Evolutionary conservation across 202 grass and related monocot genomes (phyloP).

Genomic region (Schoenoplectus tabernaemontani): DNA sequence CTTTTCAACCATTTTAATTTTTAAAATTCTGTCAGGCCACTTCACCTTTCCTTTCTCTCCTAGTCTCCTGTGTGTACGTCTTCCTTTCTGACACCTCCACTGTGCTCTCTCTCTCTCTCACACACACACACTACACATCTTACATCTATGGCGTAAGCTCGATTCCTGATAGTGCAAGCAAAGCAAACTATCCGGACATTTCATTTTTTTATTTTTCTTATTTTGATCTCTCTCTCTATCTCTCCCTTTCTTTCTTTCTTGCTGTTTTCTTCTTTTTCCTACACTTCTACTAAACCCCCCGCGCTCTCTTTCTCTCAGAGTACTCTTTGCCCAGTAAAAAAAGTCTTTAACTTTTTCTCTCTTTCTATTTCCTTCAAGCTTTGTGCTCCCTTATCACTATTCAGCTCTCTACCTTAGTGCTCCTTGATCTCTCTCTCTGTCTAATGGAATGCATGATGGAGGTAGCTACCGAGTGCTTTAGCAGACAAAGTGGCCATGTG

Average conservation of each 20-base stretch:
- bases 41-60: conserved; percentile 28
- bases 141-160: conserved; percentile 44
- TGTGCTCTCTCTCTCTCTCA: conserved; percentile 24
- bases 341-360: conserved; percentile 23
- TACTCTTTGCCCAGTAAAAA: conserved; percentile 25
- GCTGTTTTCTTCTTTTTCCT: conserved; percentile 28
- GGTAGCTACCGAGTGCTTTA: conserved; percentile 18
- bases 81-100: conserved; percentile 54
- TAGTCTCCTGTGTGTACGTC: conserved; percentile 31
- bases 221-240: conserved; percentile 20
- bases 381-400: conserved; percentile 27
- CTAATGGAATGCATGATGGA: conserved; percentile 23
- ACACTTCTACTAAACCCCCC: conserved; percentile 23
- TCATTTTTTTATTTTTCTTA: conserved; percentile 27
- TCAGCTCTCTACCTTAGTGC: conserved; percentile 32
- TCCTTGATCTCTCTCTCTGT: neutral
- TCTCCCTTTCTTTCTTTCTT: neutral
- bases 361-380: conserved; percentile 25
- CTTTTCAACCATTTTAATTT: neutral
- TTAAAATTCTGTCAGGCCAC: neutral
- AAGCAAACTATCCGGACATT: conserved; percentile 39
- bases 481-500: conserved; percentile 20
- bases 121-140: conserved; percentile 14
- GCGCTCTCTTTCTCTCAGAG: neutral
- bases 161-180: conserved; percentile 97